A percentile compares a stretch with the other conserved stretches of the same genome.
phyloP scores from a whole-genome alignment of 345 rosid species.

The Mangifera indica region DNA sequence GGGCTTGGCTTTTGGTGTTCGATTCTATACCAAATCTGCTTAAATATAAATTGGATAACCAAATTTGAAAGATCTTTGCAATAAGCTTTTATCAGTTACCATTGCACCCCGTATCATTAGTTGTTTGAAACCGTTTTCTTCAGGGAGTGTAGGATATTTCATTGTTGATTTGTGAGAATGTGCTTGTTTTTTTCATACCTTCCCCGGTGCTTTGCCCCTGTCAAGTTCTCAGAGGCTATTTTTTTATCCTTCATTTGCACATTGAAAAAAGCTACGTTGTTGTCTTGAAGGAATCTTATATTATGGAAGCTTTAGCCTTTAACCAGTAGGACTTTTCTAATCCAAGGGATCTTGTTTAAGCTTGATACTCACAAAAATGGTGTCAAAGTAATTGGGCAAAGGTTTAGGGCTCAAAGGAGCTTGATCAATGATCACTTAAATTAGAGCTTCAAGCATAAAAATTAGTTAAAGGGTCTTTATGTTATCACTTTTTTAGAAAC shows the following conservation, averaged over 20 bases:
- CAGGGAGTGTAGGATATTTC: constrained; percentile 2
- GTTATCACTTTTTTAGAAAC: too few species aligned
- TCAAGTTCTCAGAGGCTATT: background rate
- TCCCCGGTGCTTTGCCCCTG: background rate
- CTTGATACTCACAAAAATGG: too few species aligned
- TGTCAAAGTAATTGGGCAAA: too few species aligned
- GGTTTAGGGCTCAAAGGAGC: too few species aligned
- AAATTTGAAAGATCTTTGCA: constrained; percentile 5
- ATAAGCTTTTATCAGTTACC: constrained; percentile 1
- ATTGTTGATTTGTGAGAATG: constrained; percentile 6
- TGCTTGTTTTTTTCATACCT: constrained; percentile 9
- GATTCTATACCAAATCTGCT: constrained; percentile 65
- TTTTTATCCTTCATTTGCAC: background rate
- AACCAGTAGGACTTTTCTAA: too few species aligned
- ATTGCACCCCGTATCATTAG: background rate
- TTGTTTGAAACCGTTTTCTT: constrained; percentile 4
- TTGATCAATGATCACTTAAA: too few species aligned
- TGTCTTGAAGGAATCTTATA: background rate
- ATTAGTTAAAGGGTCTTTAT: too few species aligned
- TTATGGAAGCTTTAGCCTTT: background rate
- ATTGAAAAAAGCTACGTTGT: background rate
- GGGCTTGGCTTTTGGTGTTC: constrained; percentile 90
- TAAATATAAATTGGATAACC: constrained; percentile 16
- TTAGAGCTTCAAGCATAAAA: too few species aligned
- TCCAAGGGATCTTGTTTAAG: too few species aligned